These are phyloP conservation scores for Takashimella koratensis DNA, from an alignment of 1,284 basidiomycete species.

Conservation along the genomic window DNA sequence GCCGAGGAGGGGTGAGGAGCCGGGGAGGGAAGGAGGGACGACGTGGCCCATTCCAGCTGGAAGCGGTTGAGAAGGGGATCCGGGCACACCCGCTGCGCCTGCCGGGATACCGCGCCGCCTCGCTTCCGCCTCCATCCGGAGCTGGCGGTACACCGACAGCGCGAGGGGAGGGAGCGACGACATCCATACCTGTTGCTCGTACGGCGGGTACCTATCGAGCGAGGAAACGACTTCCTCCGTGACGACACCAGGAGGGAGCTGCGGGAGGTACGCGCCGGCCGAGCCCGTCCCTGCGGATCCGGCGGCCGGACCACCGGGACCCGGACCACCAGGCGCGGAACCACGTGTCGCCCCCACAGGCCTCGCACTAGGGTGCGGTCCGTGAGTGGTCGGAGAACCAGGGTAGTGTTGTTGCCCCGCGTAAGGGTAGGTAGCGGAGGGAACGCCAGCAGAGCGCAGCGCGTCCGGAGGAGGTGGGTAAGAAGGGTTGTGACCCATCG, in stretches of 20 bases:
- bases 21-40: not conserved
- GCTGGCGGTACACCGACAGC: constrained; percentile 32
- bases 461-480: not conserved
- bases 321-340: not conserved
- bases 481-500: not conserved
- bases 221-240: constrained; percentile 43
- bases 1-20: not conserved
- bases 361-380: not conserved
- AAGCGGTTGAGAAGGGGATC: not conserved
- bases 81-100: not conserved
- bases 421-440: not conserved
- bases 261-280: constrained; percentile 27
- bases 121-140: constrained; percentile 31
- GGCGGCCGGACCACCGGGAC: not conserved
- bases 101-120: constrained; percentile 20
- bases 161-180: constrained; percentile 30
- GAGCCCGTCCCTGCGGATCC: not conserved
- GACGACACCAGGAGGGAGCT: constrained; percentile 39
- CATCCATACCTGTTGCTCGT: constrained; percentile 42
- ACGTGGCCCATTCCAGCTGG: not conserved
- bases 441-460: not conserved
- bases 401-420: not conserved
- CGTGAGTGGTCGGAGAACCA: not conserved
- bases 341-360: no score
- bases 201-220: constrained; percentile 35